Conservation (phyloP, 495 filamentous ascomycete genomes). For the Pseudotulostoma volvatum region DNA sequence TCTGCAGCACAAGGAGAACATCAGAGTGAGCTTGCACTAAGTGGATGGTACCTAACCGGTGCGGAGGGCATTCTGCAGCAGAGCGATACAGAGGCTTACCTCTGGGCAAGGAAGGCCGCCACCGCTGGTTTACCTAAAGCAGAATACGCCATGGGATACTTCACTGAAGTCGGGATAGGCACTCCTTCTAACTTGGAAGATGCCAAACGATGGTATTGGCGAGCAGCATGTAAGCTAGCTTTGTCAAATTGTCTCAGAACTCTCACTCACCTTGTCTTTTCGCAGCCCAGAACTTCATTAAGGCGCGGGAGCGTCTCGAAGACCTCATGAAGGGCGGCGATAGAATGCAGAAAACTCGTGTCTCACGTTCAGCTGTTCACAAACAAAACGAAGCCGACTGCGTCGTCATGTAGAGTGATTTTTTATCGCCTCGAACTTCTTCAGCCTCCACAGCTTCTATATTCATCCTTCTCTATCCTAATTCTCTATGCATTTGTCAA, state of each 20-base stretch:
- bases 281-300: slow-evolving; percentile 81
- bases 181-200: slow-evolving; percentile 72
- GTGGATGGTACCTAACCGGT: slow-evolving; percentile 93
- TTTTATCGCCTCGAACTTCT: no score
- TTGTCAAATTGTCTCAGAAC: not conserved
- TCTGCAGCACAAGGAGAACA: slow-evolving; percentile 91
- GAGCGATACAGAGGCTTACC: slow-evolving; percentile 88
- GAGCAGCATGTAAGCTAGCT: slow-evolving; percentile 72
- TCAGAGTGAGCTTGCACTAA: slow-evolving; percentile 79
- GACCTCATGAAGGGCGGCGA: slow-evolving; percentile 68
- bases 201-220: slow-evolving; percentile 95
- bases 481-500: no score
- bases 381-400: slow-evolving; percentile 80
- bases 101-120: slow-evolving; percentile 92
- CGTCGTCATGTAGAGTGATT: slow-evolving; percentile 47
- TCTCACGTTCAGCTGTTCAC: slow-evolving; percentile 67
- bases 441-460: no score
- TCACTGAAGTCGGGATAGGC: slow-evolving; percentile 92
- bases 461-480: no score
- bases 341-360: slow-evolving; percentile 57
- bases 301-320: slow-evolving; percentile 79
- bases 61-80: slow-evolving; percentile 75
- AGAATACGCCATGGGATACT: slow-evolving; percentile 96
- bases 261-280: slow-evolving; percentile 7
- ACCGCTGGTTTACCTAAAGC: slow-evolving; percentile 73